phyloP scores from a whole-genome alignment of 805 yeast species.

The Ogataea angusta region DNA sequence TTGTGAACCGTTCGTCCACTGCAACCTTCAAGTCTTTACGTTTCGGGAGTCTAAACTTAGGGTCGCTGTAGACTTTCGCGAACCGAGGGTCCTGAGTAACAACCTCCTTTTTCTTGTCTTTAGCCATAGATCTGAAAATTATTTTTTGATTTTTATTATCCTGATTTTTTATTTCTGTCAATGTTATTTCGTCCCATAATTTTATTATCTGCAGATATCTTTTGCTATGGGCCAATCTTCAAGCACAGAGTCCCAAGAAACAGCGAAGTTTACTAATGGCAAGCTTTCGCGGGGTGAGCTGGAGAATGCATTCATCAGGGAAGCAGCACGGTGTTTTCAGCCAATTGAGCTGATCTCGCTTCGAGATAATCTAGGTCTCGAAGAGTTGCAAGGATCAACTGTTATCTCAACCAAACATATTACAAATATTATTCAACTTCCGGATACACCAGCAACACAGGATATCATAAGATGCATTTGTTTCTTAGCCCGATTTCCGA shows the following conservation, averaged over 20 bases:
- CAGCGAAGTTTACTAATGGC: slow-evolving; percentile 10
- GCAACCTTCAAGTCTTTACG: slow-evolving; percentile 68
- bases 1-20: slow-evolving; percentile 79
- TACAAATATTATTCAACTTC: slow-evolving; percentile 33
- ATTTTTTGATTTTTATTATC: not conserved
- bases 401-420: slow-evolving; percentile 29
- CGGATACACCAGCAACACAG: slow-evolving; percentile 32
- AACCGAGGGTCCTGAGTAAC: slow-evolving; percentile 72
- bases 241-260: slow-evolving; percentile 10
- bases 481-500: slow-evolving; percentile 34
- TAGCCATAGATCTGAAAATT: slow-evolving; percentile 2
- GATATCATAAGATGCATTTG: slow-evolving; percentile 40
- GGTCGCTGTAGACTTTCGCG: slow-evolving; percentile 76
- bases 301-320: slow-evolving; percentile 18
- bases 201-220: not conserved
- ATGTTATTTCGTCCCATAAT: not conserved
- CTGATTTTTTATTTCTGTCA: not conserved
- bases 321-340: slow-evolving; percentile 18
- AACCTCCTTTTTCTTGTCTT: slow-evolving; percentile 21
- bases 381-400: slow-evolving; percentile 23
- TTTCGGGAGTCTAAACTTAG: slow-evolving; percentile 77
- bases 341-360: slow-evolving; percentile 26
- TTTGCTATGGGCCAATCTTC: slow-evolving; percentile 23
- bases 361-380: slow-evolving; percentile 21
- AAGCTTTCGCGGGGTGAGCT: slow-evolving; percentile 17